Base-by-base conservation (phyloP, 228 moss, liverwort and hornwort genomes). In the Sphagnum fallax region DNA sequence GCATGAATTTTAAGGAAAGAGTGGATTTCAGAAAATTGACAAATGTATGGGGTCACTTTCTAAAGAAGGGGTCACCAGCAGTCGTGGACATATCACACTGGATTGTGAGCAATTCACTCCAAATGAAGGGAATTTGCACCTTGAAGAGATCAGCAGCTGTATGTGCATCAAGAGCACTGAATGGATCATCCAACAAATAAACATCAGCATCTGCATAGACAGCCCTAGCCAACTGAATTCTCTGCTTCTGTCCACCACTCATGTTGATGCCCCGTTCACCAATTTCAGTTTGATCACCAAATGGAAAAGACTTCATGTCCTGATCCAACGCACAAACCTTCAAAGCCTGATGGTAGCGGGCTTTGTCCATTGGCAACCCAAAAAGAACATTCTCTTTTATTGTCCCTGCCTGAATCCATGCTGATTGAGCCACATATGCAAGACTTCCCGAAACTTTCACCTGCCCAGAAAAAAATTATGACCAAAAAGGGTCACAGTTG, bases 241-340 rank as follows among this genome's bases (percentile, higher is more conserved):
- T 71, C 61, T 92, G 92, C 79, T 92, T 92, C 66, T 92, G 89
- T 12, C 92, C 89, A 57, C 92, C 89, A 61, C 92, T 92, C 83
- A 89, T 71, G 11, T 92, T 92, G 62, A 92, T 73, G 4, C 89
- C 89, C 55, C 92, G 67, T 68, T 92, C 92, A 10, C 89, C 92
- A 47, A 92, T 89, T 77, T 92, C 89, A 4, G 87, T 92, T 58
- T 76, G 81, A 66, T 92, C 89, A 4, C 85, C 83, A 14, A 79
- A 89, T 2, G 82, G 74, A 49, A 92, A 89, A 47, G 76, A 75
- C 47, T 81, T 65, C n/a, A 92, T 77, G 53, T 92, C 92, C 50
- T 87, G 70, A 69, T 83, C 89, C 62, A 92, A 69, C 4, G 92
- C 87, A 50, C 89, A 89, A 4, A 78, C 83, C 72, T 75, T 79